phyloP scores from a whole-genome alignment of 495 filamentous ascomycete species.

The Penicillium psychrofluorescens region DNA sequence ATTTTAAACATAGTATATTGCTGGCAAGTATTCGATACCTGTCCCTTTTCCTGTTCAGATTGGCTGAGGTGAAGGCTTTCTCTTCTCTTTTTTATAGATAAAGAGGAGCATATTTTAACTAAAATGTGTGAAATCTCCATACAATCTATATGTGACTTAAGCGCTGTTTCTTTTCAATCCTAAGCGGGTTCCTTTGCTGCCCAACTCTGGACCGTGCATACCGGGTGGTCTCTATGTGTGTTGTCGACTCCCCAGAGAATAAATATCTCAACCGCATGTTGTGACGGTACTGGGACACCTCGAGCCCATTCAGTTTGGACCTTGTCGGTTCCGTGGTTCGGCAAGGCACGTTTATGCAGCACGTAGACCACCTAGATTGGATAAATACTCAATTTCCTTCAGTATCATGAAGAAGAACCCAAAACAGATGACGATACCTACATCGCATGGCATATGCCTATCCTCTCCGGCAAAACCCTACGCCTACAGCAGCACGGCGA shows the following conservation, averaged over 20 bases:
- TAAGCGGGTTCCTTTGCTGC: too few relatives aligned
- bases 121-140: too few relatives aligned
- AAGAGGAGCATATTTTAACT: too few relatives aligned
- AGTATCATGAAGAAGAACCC: slow-evolving; percentile 53
- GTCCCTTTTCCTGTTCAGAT: too few relatives aligned
- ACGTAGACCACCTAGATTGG: slow-evolving; percentile 77
- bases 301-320: slow-evolving; percentile 62
- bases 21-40: too few relatives aligned
- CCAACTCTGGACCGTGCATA: too few relatives aligned
- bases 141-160: too few relatives aligned
- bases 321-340: slow-evolving; percentile 73
- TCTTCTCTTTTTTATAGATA: too few relatives aligned
- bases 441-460: slow-evolving; percentile 67
- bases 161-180: too few relatives aligned
- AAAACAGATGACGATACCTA: slow-evolving; percentile 59
- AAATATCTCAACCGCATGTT: slow-evolving; percentile 65
- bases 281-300: slow-evolving; percentile 73
- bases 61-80: too few relatives aligned
- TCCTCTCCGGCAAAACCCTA: slow-evolving; percentile 61
- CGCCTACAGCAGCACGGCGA: slow-evolving; percentile 31
- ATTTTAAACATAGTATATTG: too few relatives aligned
- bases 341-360: slow-evolving; percentile 72
- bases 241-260: slow-evolving; percentile 18
- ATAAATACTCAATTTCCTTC: slow-evolving; percentile 67
- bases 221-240: too few relatives aligned